Evolutionary conservation across 1,284 basidiomycete species (phyloP), one percentile per base, ranked within the genome.

Genomic region (Ganoderma meredithae): DNA sequence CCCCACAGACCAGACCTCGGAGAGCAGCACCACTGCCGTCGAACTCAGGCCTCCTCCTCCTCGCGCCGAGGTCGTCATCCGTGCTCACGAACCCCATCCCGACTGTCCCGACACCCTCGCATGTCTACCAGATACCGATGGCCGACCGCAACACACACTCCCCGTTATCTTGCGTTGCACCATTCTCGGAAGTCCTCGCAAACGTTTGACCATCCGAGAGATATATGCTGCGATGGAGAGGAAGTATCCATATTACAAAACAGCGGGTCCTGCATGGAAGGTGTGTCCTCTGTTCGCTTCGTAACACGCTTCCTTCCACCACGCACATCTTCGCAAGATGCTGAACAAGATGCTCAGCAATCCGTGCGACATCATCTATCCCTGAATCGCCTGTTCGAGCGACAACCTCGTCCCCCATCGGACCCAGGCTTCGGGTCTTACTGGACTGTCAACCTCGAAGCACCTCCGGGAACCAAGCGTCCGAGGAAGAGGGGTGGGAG

Each of bases 391-490:
- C 79, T 94, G 8, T 94, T 94, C 73, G 92, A 94, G 78, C 85
- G 91, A 63, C 90, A 92, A 73, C 89, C 90, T 25, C 85, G 92
- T 64, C 92, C 92, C 9, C 90, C 90, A 2, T 92, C 91, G 31
- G 92, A 94, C 76, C 92, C 92, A 15, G 92, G 92, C 8, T 93
- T 93, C 76, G 92, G 92, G 39, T 94, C 92, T 19, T 93, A 94
- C 75, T 94, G 92, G 92, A 93, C 91, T 40, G 92, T 94, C 22
- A 94, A 94, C 77, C 84, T 94, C 22, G 79, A 86, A 64, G 92
- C 92, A 22, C 92, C 92, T 17, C 92, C 91, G 3, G 92, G 92
- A 27, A 93, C 92, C 3, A 94, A 94, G 79, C 86, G 92, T 66
- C 92, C 92, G 41, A 86, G 92, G 25, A 94, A 94, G 78, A 86